Base-by-base conservation (phyloP, 73 alveolate genomes). In the Stentor roeselii region DNA sequence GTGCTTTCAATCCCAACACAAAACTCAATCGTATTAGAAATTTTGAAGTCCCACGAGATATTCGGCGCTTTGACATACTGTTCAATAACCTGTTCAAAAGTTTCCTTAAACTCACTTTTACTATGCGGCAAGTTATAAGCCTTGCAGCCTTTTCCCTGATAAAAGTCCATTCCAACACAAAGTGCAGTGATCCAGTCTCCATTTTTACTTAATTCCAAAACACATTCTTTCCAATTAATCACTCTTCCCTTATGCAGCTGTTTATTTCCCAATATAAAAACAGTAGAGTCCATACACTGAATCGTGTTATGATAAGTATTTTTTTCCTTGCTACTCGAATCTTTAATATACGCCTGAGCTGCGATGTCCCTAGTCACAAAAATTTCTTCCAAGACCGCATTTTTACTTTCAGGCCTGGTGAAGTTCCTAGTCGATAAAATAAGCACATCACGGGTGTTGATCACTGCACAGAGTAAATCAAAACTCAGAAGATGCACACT, bases 1-100 rank as follows among this genome's bases (percentile, higher is more conserved):
- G 30, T 27, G 14, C 82, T 31, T n/a, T 76, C 60, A 39, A 76
- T 76, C n/a, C 84, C 84, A n/a, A 76, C 39, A 2, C 84, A 76
- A 38, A 76, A 76, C n/a, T 76, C 84, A 21, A 76, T 76, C 6
- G 84, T 14, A 2, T 37, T 76, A 76, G 75, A 15, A 39, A 76
- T 76, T 41, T 39, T 76, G 74, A 41, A 37, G 6, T 76, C 84
- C 74, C 60, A 37, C 6, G 60, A 37, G 32, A 76, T 35, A 76
- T 15, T 76, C 39, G 36, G 38, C 6, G 39, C 60, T 35, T 2
- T 39, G 78, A 76, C 74, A 76, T 76, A 76, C 21, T 41, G 82
- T 76, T 32, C 59, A 27, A 76, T 34, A 67, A 67, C 80, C 14
- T 34, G 15, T 67, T 67, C 80, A 21, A 67, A 67, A 21, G 80